Evolutionary conservation across 2,329 filamentous ascomycete species (phyloP).

Genomic region (Cercospora brassicicola): DNA sequence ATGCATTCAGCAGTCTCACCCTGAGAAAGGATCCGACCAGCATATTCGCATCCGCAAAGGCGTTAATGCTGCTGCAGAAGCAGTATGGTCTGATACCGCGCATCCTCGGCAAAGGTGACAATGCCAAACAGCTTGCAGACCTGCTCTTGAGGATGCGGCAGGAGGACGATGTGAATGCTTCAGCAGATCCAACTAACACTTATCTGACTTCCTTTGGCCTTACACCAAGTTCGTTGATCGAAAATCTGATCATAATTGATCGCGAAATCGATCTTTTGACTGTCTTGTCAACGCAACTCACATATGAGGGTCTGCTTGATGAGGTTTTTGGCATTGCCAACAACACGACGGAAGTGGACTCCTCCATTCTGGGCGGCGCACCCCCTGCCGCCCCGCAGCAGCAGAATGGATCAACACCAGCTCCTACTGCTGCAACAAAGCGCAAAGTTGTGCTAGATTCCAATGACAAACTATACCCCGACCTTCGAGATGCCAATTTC

Average conservation of each 20-base stretch:
- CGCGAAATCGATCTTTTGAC: slow-evolving; percentile 93
- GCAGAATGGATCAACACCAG: slow-evolving; percentile 37
- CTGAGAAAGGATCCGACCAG: slow-evolving; percentile 86
- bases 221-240: slow-evolving; percentile 80
- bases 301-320: slow-evolving; percentile 93
- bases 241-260: slow-evolving; percentile 92
- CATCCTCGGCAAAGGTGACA: slow-evolving; percentile 93
- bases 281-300: slow-evolving; percentile 86
- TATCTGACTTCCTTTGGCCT: slow-evolving; percentile 62
- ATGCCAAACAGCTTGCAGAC: slow-evolving; percentile 84
- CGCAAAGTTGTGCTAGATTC: slow-evolving; percentile 86
- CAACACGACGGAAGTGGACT: slow-evolving; percentile 90
- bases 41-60: slow-evolving; percentile 84
- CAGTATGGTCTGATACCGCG: slow-evolving; percentile 90
- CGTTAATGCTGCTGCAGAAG: slow-evolving; percentile 90
- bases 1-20: slow-evolving; percentile 84
- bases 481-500: slow-evolving; percentile 90
- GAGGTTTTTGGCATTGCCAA: slow-evolving; percentile 89
- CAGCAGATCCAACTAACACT: slow-evolving; percentile 43
- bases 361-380: slow-evolving; percentile 78
- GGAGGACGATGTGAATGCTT: slow-evolving; percentile 67
- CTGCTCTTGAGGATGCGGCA: slow-evolving; percentile 87
- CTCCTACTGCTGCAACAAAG: slow-evolving; percentile 63
- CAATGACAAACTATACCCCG: slow-evolving; percentile 82
- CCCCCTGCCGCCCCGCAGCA: slow-evolving; percentile 55